Evolutionary conservation across 2,329 filamentous ascomycete species (phyloP).

Genomic region (Colletotrichum cuscutae): DNA sequence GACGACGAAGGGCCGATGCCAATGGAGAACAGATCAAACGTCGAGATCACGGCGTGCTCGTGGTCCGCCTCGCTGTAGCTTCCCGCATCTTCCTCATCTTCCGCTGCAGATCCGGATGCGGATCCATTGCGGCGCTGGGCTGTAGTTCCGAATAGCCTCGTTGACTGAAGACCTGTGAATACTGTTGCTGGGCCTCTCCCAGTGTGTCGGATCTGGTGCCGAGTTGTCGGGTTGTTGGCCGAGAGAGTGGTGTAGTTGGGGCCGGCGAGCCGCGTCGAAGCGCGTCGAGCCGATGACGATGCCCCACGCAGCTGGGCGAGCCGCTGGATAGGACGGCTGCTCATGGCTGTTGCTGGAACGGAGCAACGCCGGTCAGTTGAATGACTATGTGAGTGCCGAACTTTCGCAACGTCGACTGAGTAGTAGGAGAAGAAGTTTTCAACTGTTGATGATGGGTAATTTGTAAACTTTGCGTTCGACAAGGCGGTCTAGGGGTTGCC

Average conservation of each 20-base stretch:
- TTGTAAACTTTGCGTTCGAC: constrained; percentile 13
- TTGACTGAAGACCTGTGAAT: neutral
- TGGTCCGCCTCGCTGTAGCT: constrained; percentile 60
- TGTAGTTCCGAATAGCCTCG: constrained; percentile 23
- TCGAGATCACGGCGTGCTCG: constrained; percentile 63
- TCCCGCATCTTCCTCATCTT: constrained; percentile 48
- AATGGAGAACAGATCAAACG: constrained; percentile 63
- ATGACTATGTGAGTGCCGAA: neutral
- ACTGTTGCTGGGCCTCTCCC: no score
- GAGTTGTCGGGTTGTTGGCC: constrained; percentile 8
- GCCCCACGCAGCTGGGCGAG: constrained; percentile 32
- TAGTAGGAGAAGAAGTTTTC: neutral
- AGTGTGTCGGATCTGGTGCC: neutral
- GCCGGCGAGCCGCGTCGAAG: constrained; percentile 26
- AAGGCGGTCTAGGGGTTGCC: constrained; percentile 23
- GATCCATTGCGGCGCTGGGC: constrained; percentile 17
- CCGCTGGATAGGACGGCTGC: constrained; percentile 26
- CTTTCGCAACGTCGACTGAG: no score
- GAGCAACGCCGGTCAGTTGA: constrained; percentile 7
- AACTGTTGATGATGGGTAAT: neutral
- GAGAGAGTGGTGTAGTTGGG: neutral
- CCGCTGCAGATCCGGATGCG: constrained; percentile 10
- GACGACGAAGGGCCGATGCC: constrained; percentile 63
- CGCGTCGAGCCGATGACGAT: constrained; percentile 23
- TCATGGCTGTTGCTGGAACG: constrained; percentile 20